Percentiles rank a stretch among this genome's conserved stretches.
These are phyloP conservation scores for Rhipidocladum racemiflorum DNA, from an alignment of 176 grass and related monocot genomes.

Conservation along the genomic window DNA sequence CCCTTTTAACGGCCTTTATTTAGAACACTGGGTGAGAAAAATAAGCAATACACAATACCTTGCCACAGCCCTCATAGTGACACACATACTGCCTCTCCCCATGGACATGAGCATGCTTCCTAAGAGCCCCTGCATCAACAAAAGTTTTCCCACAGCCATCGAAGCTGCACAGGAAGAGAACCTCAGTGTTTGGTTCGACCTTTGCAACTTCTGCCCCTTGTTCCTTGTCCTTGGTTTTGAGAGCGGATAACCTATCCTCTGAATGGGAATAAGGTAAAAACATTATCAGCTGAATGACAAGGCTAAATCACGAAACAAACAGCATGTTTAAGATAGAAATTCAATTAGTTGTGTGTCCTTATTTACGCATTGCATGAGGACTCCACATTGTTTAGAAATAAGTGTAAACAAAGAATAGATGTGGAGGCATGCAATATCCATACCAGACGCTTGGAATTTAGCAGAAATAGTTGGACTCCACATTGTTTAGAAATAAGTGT, in stretches of 20 bases:
- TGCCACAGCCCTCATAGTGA: constrained; percentile 78
- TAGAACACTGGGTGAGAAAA: too few relatives aligned
- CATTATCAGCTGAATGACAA: background rate
- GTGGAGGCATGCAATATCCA: background rate
- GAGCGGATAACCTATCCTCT: constrained; percentile 79
- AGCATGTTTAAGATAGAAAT: background rate
- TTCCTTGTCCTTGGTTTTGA: constrained; percentile 61
- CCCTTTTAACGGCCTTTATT: too few relatives aligned
- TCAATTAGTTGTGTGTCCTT: background rate
- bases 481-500: background rate
- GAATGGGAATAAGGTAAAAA: constrained; percentile 4
- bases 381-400: background rate
- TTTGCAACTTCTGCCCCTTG: constrained; percentile 46
- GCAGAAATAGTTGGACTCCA: too few relatives aligned
- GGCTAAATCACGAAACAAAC: background rate
- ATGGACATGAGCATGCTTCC: constrained; percentile 83
- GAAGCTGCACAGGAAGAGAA: constrained; percentile 90
- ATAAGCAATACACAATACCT: constrained; percentile 51
- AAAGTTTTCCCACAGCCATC: constrained; percentile 88
- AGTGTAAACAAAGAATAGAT: background rate
- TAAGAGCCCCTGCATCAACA: constrained; percentile 63
- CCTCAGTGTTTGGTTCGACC: constrained; percentile 65
- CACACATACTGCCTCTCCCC: constrained; percentile 83
- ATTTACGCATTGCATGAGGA: background rate
- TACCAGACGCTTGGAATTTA: background rate